Conservation (phyloP, 2,329 filamentous ascomycete genomes). For the Fusarium mexicanum region DNA sequence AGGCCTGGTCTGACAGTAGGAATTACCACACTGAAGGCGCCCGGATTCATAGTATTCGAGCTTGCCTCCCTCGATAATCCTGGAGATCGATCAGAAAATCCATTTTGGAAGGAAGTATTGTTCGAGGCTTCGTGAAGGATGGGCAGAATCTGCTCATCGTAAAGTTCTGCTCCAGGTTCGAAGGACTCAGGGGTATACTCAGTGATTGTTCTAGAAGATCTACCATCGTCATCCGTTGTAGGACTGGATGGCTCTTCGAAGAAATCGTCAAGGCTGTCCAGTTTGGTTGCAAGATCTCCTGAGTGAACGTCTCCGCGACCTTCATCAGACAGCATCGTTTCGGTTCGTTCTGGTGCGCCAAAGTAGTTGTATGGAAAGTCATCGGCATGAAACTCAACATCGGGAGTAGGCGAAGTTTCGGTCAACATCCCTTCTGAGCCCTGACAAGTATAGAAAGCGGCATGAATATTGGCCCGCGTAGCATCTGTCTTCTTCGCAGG, state of each 20-base stretch:
- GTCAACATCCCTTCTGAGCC: slow-evolving; percentile 67
- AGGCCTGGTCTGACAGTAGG: slow-evolving; percentile 67
- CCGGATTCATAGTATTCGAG: slow-evolving; percentile 70
- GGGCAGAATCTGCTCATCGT: slow-evolving; percentile 92
- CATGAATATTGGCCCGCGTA: slow-evolving; percentile 92
- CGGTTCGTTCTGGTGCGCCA: slow-evolving; percentile 75
- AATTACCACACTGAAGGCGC: slow-evolving; percentile 61
- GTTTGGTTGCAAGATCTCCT: slow-evolving; percentile 82
- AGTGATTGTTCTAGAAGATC: slow-evolving; percentile 70
- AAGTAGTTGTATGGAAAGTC: slow-evolving; percentile 88
- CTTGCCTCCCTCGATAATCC: slow-evolving; percentile 68
- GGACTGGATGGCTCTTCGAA: slow-evolving; percentile 76
- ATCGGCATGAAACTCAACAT: slow-evolving; percentile 92
- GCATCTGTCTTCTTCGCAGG: slow-evolving; percentile 88
- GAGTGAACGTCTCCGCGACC: slow-evolving; percentile 72
- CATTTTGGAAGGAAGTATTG: slow-evolving; percentile 85
- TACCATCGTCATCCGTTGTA: slow-evolving; percentile 65
- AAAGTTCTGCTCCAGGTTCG: slow-evolving; percentile 82
- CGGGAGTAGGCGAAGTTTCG: slow-evolving; percentile 76
- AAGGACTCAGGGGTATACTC: slow-evolving; percentile 72
- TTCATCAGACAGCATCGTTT: slow-evolving; percentile 94
- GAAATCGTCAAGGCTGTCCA: slow-evolving; percentile 84
- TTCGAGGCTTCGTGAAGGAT: slow-evolving; percentile 88
- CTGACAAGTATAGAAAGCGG: slow-evolving; percentile 94
- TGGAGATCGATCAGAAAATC: slow-evolving; percentile 79